These are phyloP conservation scores for Dalechampia spathulata DNA, from an alignment of 441 rosid species.

Conservation along the genomic window DNA sequence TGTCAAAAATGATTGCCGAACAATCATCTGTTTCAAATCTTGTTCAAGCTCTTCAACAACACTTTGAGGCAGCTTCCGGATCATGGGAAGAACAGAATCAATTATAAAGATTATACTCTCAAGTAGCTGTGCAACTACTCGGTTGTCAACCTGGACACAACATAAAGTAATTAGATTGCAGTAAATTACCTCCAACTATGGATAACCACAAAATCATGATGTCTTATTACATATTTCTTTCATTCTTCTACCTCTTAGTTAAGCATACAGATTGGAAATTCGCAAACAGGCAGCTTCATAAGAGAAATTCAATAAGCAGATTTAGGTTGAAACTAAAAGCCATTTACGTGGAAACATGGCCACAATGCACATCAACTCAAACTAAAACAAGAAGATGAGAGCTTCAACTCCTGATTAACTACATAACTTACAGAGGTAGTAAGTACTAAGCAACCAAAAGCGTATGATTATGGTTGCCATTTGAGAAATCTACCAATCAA, in stretches of 20 bases:
- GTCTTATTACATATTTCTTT: neutral
- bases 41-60: constrained; percentile 90
- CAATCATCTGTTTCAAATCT: constrained; percentile 95
- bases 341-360: neutral
- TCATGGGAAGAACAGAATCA: constrained; percentile 80
- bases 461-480: no score
- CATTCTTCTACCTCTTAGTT: neutral
- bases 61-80: constrained; percentile 72
- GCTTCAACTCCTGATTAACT: neutral
- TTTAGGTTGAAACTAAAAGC: neutral
- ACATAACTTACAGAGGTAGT: neutral
- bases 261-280: neutral
- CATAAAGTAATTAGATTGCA: constrained; percentile 20
- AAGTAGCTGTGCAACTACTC: constrained; percentile 75
- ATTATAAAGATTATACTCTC: constrained; percentile 95
- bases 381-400: neutral
- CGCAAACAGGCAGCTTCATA: neutral
- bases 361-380: neutral
- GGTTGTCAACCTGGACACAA: constrained; percentile 73
- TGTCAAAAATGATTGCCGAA: constrained; percentile 92
- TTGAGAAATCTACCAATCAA: no score
- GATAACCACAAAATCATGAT: neutral
- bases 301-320: neutral
- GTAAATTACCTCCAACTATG: constrained; percentile 5
- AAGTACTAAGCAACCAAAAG: neutral